Base-by-base conservation (phyloP, 2,329 filamentous ascomycete species). In the Tolypocladium endophyticum region DNA sequence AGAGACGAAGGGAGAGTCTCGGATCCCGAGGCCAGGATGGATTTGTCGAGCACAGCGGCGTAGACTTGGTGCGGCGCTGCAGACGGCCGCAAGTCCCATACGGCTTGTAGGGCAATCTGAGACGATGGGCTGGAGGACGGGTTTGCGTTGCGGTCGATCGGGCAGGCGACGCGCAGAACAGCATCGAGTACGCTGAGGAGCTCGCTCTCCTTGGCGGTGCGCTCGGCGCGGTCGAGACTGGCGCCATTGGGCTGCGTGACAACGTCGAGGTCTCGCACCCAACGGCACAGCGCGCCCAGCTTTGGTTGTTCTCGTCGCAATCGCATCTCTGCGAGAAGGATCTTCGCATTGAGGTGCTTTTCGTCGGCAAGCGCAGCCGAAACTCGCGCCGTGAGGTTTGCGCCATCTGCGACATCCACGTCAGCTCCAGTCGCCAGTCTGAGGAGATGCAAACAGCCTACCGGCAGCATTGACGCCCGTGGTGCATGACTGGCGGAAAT, bases 191-290 rank as follows among this genome's bases (percentile, higher is more conserved):
- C 84, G 30, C 74, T 70, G 12, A 89, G 76, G 0, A 86, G 75
- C 58, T 87, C 81, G 41, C 78, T 72, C 14, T 86, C 81, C 53
- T 74, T 76, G 2, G 69, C 65, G 0, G 76, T 75, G 41, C 80
- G 75, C 58, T 74, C 65, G 3, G 71, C 63, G 1, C 61, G 62
- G 55, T 65, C 59, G 14, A 67, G 18, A 45, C 69, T 69, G 54
- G 73, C 71, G 3, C 77, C 77, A 2, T 76, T 76, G 0, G 81
- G 74, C 58, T 81, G 76, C 28, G 84, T 87, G 56, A 88, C 82
- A 30, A 88, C 82, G 65, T 89, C 87, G 33, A 89, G 74, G 67
- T 88, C 86, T 60, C 87, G 80, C 5, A 89, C 87, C 87, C 87
- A 90, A 60, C 87, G 82, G 69, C 86, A 89, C 9, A 89, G 72